Evolutionary conservation across 441 rosid species (phyloP).

Genomic region (Dalechampia spathulata): DNA sequence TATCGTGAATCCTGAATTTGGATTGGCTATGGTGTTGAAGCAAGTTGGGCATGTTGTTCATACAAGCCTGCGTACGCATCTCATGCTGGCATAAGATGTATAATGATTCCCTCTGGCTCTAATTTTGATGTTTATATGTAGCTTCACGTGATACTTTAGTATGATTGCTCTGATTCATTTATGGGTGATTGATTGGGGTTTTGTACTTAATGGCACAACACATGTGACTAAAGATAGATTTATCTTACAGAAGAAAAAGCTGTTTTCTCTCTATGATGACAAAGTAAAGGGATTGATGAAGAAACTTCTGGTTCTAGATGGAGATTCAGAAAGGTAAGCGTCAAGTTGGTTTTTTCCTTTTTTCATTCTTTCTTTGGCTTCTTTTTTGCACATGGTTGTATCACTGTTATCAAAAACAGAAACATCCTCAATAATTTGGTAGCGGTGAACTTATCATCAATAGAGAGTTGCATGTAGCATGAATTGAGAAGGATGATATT

Average conservation of each 20-base stretch:
- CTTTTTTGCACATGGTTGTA: too few relatives aligned
- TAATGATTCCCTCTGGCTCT: background rate
- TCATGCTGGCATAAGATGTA: background rate
- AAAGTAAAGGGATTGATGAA: conserved; percentile 66
- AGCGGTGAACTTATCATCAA: background rate
- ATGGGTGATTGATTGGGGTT: conserved; percentile 3
- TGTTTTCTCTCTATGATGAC: conserved; percentile 50
- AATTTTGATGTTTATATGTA: background rate
- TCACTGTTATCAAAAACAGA: too few relatives aligned
- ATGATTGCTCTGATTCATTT: background rate
- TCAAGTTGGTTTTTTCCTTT: background rate
- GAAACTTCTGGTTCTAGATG: conserved; percentile 66
- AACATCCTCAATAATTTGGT: too few relatives aligned
- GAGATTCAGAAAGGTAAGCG: conserved; percentile 51
- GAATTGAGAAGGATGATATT: background rate
- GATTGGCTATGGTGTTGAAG: background rate
- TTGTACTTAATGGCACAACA: conserved; percentile 5
- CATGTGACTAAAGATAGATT: conserved; percentile 18
- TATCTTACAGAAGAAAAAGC: conserved; percentile 56
- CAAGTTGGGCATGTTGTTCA: background rate
- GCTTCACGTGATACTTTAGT: background rate
- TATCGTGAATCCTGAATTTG: background rate
- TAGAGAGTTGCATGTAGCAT: background rate
- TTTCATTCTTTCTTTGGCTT: background rate
- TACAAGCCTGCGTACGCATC: too few relatives aligned